Evolutionary conservation across 2,329 filamentous ascomycete genomes (phyloP).

Genomic region (Ophiostoma pallidulum): DNA sequence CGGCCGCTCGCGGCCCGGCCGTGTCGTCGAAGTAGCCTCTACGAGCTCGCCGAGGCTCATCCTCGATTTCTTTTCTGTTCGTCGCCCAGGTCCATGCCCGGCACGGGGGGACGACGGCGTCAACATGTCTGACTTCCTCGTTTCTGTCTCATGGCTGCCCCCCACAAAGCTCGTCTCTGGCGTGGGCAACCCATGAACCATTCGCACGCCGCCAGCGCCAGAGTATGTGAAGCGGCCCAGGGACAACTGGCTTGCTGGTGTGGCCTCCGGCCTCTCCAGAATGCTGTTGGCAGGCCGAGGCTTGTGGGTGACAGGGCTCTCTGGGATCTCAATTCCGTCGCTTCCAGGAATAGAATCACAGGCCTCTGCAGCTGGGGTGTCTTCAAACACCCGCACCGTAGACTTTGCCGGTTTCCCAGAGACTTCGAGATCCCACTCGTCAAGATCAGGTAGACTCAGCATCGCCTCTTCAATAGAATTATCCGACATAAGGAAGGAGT

Average conservation of each 20-base stretch:
- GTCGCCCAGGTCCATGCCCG: background rate
- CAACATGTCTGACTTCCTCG: background rate
- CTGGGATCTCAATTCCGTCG: constrained; percentile 14
- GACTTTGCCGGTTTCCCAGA: constrained; percentile 26
- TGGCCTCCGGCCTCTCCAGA: background rate
- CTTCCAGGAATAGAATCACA: constrained; percentile 5
- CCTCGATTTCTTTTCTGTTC: background rate
- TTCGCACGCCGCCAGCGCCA: constrained; percentile 18
- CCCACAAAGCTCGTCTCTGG: constrained; percentile 25
- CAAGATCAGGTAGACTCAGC: constrained; percentile 40
- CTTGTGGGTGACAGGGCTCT: constrained; percentile 5
- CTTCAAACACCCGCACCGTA: constrained; percentile 31
- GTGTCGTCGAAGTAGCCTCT: background rate
- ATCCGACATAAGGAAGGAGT: constrained; percentile 42
- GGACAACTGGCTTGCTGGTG: constrained; percentile 6
- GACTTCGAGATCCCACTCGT: constrained; percentile 31
- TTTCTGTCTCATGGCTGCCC: background rate
- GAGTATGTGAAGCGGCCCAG: constrained; percentile 19
- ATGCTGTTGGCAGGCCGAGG: background rate
- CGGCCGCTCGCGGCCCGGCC: background rate
- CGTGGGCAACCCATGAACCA: constrained; percentile 32
- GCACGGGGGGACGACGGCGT: constrained; percentile 8
- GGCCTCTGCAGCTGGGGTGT: constrained; percentile 19
- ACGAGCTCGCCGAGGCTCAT: constrained; percentile 13
- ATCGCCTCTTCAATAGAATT: constrained; percentile 49